Base-by-base conservation (phyloP, 768 basidiomycete genomes). In the Wakefieldia striispora region DNA sequence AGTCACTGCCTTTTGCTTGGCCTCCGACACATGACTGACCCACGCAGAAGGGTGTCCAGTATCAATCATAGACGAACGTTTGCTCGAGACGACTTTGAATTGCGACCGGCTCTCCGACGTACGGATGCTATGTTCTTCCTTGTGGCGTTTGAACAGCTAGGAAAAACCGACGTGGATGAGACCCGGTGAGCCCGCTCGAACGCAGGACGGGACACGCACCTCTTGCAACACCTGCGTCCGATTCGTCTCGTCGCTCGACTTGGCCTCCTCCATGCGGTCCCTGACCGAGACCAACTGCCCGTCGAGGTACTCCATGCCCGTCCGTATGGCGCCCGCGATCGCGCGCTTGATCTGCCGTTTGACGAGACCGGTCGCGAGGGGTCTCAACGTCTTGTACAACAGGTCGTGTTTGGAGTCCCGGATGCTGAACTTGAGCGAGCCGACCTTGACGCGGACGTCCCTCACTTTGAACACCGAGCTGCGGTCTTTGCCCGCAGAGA, bases 361-460 rank as follows among this genome's bases (percentile, higher is more conserved):
- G 60, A 99, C 83, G 34, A 97, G 72, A 6, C 80, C 81, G 2
- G 83, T 92, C 12, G 89, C 89, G 35, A 93, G 76, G 4, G 88
- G 86, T 45, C 80, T 82, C 34, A 97, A 57, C 0, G 89, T 86
- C 75, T 88, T 92, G 77, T 95, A 95, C 54, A 95, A 66, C 21
- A 88, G 70, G 60, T 93, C 88, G 70, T 97, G 93, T 70, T 94
- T 95, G 54, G 86, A 81, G 56, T 97, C 94, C 5, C 92, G 82
- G 59, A 99, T 91, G 21, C 83, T 80, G 71, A 95, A 95, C 71
- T 88, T 93, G 60, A 98, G 80, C 14, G 83, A 77, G 60, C 88
- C 90, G 47, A 97, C 85, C 63, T 91, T 91, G 66, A 91, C 88
- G 39, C 82, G 68, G 17, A 91, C 82, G 45, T 80, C 66, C 56